Conservation (phyloP, 495 filamentous ascomycete genomes). For the Lepraria neglecta region DNA sequence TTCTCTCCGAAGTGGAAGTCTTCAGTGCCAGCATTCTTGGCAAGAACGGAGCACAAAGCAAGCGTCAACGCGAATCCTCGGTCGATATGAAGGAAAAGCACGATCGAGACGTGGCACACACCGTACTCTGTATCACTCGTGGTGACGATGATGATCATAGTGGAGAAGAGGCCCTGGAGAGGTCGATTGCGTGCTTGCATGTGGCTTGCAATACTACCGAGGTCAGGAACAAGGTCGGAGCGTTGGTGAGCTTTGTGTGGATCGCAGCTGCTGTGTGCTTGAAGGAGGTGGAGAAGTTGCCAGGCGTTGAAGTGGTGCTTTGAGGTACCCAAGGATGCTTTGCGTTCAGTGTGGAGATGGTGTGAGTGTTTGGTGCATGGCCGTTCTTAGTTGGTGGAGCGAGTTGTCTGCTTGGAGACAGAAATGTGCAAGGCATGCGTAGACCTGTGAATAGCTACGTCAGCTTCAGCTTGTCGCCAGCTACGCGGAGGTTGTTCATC, state of each 20-base stretch:
- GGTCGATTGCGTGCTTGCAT: conserved; percentile 46
- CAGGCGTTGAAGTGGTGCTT: conserved; percentile 14
- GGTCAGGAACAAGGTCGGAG: conserved; percentile 26
- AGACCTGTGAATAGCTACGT: no score
- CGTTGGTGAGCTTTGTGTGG: conserved; percentile 43
- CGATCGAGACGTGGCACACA: conserved; percentile 40
- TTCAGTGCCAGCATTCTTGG: conserved; percentile 69
- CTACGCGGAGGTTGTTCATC: background rate
- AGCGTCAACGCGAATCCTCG: conserved; percentile 57
- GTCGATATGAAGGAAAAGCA: conserved; percentile 57
- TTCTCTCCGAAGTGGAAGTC: conserved; percentile 66
- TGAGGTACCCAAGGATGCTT: background rate
- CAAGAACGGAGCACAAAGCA: conserved; percentile 50
- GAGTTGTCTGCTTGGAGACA: background rate
- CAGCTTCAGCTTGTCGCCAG: no score
- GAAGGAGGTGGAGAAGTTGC: conserved; percentile 39
- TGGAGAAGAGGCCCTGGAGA: conserved; percentile 39
- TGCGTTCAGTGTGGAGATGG: background rate
- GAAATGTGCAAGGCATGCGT: no score
- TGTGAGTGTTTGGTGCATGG: background rate
- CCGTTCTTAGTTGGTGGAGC: conserved; percentile 6
- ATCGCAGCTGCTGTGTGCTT: conserved; percentile 41
- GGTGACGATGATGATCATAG: conserved; percentile 33
- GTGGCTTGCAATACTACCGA: conserved; percentile 31
- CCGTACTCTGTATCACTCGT: conserved; percentile 41